These are phyloP conservation scores for Angomonas deanei DNA, from an alignment of 208 protist species.

Conservation along the genomic window DNA sequence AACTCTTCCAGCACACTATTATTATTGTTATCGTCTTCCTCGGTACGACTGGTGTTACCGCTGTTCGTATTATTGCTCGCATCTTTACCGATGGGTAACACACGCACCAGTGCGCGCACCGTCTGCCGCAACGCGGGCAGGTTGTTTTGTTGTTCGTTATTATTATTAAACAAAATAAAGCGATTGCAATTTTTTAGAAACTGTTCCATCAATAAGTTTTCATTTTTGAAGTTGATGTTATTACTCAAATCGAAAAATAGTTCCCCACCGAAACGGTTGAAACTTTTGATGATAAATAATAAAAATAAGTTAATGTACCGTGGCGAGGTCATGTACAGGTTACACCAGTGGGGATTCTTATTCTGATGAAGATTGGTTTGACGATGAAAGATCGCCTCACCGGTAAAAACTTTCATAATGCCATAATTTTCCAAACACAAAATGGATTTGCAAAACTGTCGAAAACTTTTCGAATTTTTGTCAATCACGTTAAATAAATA, in stretches of 20 bases:
- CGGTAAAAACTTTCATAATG: not conserved
- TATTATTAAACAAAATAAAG: not conserved
- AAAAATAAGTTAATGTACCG: not conserved
- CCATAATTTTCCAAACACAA: not conserved
- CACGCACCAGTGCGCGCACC: not conserved
- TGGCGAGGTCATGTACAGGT: not conserved
- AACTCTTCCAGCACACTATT: too few species aligned
- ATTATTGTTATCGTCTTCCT: too few species aligned
- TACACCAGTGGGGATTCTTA: too few species aligned
- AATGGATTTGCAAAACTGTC: not conserved
- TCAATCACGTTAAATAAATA: not conserved
- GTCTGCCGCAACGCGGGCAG: not conserved
- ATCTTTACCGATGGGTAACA: too few species aligned
- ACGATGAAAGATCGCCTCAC: not conserved
- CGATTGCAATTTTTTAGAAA: not conserved
- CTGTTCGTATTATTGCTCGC: not conserved
- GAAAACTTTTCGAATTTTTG: not conserved
- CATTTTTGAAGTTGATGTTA: not conserved
- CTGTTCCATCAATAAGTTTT: not conserved
- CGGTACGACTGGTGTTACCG: too few species aligned
- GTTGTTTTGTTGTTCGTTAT: not conserved
- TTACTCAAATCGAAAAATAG: not conserved
- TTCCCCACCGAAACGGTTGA: not conserved
- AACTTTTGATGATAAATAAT: not conserved
- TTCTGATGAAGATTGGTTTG: too few species aligned